Evolutionary conservation across 2,329 filamentous ascomycete species (phyloP), one percentile per base, ranked within the genome.

Genomic region (Fusarium paranaense): DNA sequence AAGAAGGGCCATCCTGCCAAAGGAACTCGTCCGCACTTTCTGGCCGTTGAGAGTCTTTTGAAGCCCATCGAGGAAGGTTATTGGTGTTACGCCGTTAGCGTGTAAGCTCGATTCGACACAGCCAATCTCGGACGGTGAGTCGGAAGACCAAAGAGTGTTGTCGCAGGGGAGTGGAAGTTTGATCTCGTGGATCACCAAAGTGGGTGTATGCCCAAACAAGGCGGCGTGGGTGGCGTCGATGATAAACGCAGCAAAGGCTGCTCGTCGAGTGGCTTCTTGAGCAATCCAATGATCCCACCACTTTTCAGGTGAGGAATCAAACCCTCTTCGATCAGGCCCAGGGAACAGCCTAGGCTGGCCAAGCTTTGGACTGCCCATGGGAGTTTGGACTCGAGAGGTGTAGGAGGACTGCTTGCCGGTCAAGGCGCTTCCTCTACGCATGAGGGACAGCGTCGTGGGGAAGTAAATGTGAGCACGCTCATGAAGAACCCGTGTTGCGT

Each of bases 281-380:
- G 76, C 78, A 45, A 80, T 79, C 78, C 78, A 80, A 38, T 79
- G 77, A 59, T 80, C 77, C 78, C 78, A 80, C 78, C 78, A 79
- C 22, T 73, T 78, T 16, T 80, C 78, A 6, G 77, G 78, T 0
- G 75, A 70, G 11, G 73, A 69, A 32, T 78, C 71, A 30, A 77
- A 78, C 4, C 63, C 68, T 18, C 66, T 70, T 6, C 69, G 67
- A 18, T 66, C 69, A 13, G 76, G 30, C 9, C 59, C 42, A 3
- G 68, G 67, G 11, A 71, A 64, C 1, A 76, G 50, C 40, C 56
- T 76, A 2, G 68, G 33, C 22, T 68, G 61, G 3, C 69, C 75
- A 22, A 79, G 45, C 8, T 74, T 78, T 2, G 77, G 77, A 20
- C 78, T 78, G 1, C 66, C 69, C 3, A 76, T 37, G 3, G 77